Conservation (phyloP, 345 rosid species). For the Syzygium oleosum region DNA sequence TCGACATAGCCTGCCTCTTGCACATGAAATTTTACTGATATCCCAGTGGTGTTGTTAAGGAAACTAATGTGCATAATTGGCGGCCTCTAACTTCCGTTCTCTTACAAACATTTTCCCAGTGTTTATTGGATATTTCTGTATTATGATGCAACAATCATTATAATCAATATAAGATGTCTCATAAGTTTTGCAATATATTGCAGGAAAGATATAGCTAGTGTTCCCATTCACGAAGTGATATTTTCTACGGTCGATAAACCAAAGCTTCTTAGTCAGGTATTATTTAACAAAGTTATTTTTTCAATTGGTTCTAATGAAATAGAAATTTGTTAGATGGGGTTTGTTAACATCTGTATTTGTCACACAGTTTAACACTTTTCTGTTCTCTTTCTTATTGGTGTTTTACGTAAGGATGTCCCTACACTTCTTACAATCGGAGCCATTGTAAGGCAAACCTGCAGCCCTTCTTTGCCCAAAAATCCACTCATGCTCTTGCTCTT, state of each 20-base stretch:
- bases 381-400: neutral
- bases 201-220: conserved; percentile 32
- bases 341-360: neutral
- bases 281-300: neutral
- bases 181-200: conserved; percentile 8
- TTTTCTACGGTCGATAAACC: conserved; percentile 68
- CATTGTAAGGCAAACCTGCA: neutral
- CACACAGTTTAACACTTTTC: neutral
- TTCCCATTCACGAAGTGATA: conserved; percentile 58
- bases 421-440: neutral
- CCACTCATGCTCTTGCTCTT: neutral
- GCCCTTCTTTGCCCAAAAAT: neutral
- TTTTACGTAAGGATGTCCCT: neutral
- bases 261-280: conserved; percentile 74
- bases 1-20: neutral
- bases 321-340: neutral
- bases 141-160: neutral
- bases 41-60: neutral
- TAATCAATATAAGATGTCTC: neutral
- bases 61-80: neutral
- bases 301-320: neutral
- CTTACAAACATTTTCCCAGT: neutral
- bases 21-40: neutral
- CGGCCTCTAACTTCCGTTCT: neutral
- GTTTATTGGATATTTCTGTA: neutral